Evolutionary conservation across 345 rosid genomes (phyloP), one percentile per base, ranked within the genome.

Genomic region (Syzygium aromaticum): DNA sequence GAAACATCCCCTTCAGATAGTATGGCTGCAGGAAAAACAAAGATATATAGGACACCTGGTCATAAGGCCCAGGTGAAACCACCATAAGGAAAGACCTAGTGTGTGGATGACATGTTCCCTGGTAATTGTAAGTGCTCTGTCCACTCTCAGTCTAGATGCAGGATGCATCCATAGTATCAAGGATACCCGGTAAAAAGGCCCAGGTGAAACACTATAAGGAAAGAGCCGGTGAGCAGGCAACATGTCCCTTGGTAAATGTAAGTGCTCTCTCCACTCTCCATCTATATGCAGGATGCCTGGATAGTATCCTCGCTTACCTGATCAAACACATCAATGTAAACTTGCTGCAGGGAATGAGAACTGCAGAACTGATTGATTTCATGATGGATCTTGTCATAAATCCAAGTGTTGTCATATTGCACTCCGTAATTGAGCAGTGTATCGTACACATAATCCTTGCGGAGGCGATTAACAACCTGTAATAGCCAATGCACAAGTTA

Each of bases 331-430:
- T 96, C 98, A 86, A 97, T 97, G 88, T 96, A 97, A 77, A 97
- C 99, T 93, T 97, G 98, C 90, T 97, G 98, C 88, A 97, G 98
- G 51, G 94, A 67, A 88, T 96, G 98, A 23, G 98, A 95, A 93
- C 98, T 96, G 91, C 98, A 96, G 91, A 96, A 96, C 92, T 97
- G 99, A 92, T 97, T 97, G 93, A 97, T 97, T 93, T 97, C 98
- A 88, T 97, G 99, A 87, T 97, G 99, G 89, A 96, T 97, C 94
- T 96, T 97, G 94, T 97, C 98, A 85, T 97, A 97, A 87, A 97
- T 96, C 99, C 98, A 97, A 12, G 98, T 97, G 90, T 97, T 87
- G 86, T 97, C 99, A 64, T 97, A 97, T 51, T 94, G 86, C 87
- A 97, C 96, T 14, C 98, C 99, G 86, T 96, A 97, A 90, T 96